Percentiles rank a stretch among this genome's conserved stretches.
phyloP scores from a whole-genome alignment of 306 rosid species.

The Medicago arabica region DNA sequence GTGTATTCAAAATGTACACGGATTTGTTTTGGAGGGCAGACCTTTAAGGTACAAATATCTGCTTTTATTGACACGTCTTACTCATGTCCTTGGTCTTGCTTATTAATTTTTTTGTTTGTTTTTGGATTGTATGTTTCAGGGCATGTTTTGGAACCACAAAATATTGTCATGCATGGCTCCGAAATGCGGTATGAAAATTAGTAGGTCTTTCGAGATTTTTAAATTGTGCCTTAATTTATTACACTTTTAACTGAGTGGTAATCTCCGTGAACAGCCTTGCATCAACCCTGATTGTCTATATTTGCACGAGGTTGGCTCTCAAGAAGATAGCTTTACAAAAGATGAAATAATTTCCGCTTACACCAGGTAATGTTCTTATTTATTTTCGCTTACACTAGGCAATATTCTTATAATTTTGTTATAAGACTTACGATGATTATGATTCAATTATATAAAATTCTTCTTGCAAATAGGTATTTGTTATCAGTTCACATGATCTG shows the following conservation, averaged over 20 bases:
- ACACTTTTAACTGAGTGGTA: slow-evolving; percentile 24
- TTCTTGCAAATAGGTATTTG: slow-evolving; percentile 3
- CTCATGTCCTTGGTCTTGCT: slow-evolving; percentile 2
- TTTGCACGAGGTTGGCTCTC: slow-evolving; percentile 96
- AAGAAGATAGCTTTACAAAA: slow-evolving; percentile 96
- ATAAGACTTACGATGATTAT: not conserved
- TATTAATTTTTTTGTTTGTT: slow-evolving; percentile 1
- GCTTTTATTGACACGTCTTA: not conserved
- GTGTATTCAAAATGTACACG: slow-evolving; percentile 99
- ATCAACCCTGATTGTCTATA: slow-evolving; percentile 96
- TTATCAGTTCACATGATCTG: not conserved
- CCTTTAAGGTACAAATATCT: slow-evolving; percentile 67
- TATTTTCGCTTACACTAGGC: slow-evolving; percentile 95
- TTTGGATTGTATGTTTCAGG: slow-evolving; percentile 55
- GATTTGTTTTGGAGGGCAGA: slow-evolving; percentile 93
- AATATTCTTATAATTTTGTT: slow-evolving; percentile 27
- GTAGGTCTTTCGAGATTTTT: slow-evolving; percentile 11
- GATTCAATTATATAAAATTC: not conserved
- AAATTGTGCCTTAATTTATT: slow-evolving; percentile 27
- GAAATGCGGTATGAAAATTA: slow-evolving; percentile 80
- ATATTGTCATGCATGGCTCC: slow-evolving; percentile 99
- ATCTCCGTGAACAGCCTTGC: slow-evolving; percentile 79
- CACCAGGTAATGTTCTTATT: slow-evolving; percentile 68
- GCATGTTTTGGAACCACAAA: slow-evolving; percentile 99
- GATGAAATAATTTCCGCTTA: slow-evolving; percentile 96